phyloP scores from a whole-genome alignment of 345 rosid genomes.

The Salix koriyanagi region DNA sequence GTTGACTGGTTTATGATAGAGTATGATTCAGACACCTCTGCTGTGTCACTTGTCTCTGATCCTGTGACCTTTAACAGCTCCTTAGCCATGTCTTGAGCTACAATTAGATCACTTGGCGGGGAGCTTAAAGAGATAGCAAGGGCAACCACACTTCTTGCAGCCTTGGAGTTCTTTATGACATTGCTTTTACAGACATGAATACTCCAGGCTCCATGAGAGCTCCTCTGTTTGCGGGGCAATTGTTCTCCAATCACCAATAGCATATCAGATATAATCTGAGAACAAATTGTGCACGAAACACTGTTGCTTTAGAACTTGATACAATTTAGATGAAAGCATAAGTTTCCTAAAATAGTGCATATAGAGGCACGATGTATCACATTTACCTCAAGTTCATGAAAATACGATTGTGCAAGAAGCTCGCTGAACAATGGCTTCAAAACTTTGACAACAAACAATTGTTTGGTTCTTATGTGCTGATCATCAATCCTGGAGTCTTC shows the following conservation, averaged over 20 bases:
- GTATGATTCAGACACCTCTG: conserved; percentile 41
- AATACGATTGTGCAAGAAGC: conserved; percentile 42
- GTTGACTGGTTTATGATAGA: conserved; percentile 54
- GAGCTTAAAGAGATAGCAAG: conserved; percentile 50
- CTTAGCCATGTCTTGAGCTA: conserved; percentile 45
- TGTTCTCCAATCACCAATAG: conserved; percentile 40
- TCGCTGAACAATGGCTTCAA: conserved; percentile 52
- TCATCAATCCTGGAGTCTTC: conserved; percentile 38
- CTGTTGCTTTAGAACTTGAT: conserved; percentile 6
- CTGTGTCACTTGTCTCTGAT: conserved; percentile 21
- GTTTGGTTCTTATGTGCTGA: conserved; percentile 39
- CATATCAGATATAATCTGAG: conserved; percentile 60
- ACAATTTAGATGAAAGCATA: conserved; percentile 2
- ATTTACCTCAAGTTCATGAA: conserved; percentile 60
- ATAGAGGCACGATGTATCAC: not conserved
- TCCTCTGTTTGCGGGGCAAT: conserved; percentile 52
- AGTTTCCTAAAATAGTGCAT: not conserved
- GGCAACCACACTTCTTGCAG: conserved; percentile 47
- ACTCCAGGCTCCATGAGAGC: conserved; percentile 62
- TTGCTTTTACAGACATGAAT: conserved; percentile 49
- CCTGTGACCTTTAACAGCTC: conserved; percentile 45
- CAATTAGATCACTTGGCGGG: conserved; percentile 50
- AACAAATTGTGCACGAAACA: conserved; percentile 11
- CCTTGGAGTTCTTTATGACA: conserved; percentile 37
- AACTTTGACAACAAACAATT: conserved; percentile 43